Conservation (phyloP, 345 rosid genomes). For the Lagerstroemia speciosa region DNA sequence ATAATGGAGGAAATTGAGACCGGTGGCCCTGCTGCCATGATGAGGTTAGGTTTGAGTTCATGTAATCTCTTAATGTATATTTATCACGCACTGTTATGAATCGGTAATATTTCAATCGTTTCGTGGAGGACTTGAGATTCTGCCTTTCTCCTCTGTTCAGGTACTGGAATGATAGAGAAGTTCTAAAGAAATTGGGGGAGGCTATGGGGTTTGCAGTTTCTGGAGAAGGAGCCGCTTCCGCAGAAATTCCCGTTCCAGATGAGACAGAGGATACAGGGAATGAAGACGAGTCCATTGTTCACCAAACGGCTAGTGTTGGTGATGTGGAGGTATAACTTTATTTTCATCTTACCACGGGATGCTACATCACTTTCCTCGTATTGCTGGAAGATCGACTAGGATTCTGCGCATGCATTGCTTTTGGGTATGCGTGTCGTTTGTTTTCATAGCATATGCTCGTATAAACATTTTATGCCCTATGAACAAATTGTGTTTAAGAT, state of each 20-base stretch:
- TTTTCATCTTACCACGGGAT: not conserved
- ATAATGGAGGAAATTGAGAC: slow-evolving; percentile 86
- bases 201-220: slow-evolving; percentile 86
- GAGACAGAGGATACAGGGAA: slow-evolving; percentile 63
- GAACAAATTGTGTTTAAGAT: not conserved
- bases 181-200: slow-evolving; percentile 82
- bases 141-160: slow-evolving; percentile 19
- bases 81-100: not conserved
- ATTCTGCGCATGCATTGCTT: no score
- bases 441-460: no score
- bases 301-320: slow-evolving; percentile 82
- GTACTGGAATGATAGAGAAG: slow-evolving; percentile 93
- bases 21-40: slow-evolving; percentile 90
- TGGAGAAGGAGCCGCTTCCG: slow-evolving; percentile 60
- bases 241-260: slow-evolving; percentile 40
- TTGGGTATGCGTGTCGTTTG: no score
- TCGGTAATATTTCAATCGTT: not conserved
- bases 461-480: not conserved
- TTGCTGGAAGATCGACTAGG: not conserved
- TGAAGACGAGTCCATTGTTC: slow-evolving; percentile 91
- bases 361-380: not conserved
- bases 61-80: not conserved
- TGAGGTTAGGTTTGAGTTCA: slow-evolving; percentile 46
- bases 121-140: not conserved
- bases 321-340: slow-evolving; percentile 64